Evolutionary conservation across 2,329 filamentous ascomycete genomes (phyloP).

Genomic region (Metarhizium sp.): DNA sequence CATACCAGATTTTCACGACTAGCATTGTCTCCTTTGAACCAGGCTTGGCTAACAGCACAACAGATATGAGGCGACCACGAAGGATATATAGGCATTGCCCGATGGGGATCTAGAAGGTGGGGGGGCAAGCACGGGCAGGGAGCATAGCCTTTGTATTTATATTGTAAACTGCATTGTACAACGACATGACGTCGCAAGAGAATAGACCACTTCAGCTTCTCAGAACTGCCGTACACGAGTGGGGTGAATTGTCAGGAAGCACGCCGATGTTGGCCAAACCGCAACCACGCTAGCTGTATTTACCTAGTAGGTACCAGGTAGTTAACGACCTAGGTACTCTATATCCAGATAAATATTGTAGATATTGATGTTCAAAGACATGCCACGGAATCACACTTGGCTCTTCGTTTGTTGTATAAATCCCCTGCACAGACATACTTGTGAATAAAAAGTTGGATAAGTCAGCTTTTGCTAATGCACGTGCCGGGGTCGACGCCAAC

Average conservation of each 20-base stretch:
- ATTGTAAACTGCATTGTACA: constrained; percentile 4
- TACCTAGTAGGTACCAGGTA: no score
- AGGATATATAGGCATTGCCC: constrained; percentile 25
- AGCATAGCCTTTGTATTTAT: constrained; percentile 3
- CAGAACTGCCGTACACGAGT: not conserved
- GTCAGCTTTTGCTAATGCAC: not conserved
- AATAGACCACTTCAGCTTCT: not conserved
- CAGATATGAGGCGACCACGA: constrained; percentile 55
- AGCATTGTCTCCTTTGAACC: not conserved
- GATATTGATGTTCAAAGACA: no score
- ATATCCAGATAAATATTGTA: no score
- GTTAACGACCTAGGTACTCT: no score
- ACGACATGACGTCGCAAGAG: not conserved
- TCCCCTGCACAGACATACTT: not conserved
- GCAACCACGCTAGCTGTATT: no score
- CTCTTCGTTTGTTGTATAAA: not conserved
- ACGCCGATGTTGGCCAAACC: no score
- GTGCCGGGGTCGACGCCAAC: not conserved
- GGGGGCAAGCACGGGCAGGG: not conserved
- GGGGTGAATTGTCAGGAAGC: no score
- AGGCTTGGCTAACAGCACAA: constrained; percentile 1
- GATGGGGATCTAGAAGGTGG: not conserved
- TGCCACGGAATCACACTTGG: not conserved
- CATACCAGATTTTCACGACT: not conserved
- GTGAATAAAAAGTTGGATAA: no score